phyloP scores from a whole-genome alignment of 2,329 filamentous ascomycete genomes.

The Fonsecaea multimorphosa region DNA sequence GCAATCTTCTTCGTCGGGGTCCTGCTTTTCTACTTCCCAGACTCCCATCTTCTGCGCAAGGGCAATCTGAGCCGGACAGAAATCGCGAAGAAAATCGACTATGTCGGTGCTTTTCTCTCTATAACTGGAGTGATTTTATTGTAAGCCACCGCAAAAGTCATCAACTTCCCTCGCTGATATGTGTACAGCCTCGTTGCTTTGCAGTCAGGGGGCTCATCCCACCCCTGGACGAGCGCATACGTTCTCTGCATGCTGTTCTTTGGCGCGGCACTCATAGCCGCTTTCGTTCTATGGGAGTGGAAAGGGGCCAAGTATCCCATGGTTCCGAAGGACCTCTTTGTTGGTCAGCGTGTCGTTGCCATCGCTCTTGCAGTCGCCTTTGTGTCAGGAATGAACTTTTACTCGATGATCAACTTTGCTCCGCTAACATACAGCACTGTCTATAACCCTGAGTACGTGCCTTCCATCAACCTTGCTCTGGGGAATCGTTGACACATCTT shows the following conservation, averaged over 20 bases:
- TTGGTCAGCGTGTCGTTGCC: slow-evolving; percentile 57
- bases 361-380: slow-evolving; percentile 64
- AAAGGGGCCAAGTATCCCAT: slow-evolving; percentile 55
- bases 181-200: slow-evolving; percentile 29
- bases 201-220: slow-evolving; percentile 32
- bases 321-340: slow-evolving; percentile 51
- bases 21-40: slow-evolving; percentile 32
- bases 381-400: slow-evolving; percentile 65
- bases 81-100: slow-evolving; percentile 28
- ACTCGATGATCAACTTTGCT: slow-evolving; percentile 64
- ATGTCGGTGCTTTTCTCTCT: slow-evolving; percentile 30
- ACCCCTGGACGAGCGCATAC: slow-evolving; percentile 43
- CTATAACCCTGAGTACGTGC: slow-evolving; percentile 46
- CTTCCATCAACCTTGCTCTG: not conserved
- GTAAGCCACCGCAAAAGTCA: slow-evolving; percentile 46
- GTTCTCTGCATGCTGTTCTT: slow-evolving; percentile 55
- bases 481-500: slow-evolving; percentile 49
- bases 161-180: not conserved
- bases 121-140: slow-evolving; percentile 31
- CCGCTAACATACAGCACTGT: slow-evolving; percentile 44
- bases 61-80: slow-evolving; percentile 16
- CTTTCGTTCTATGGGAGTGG: slow-evolving; percentile 54
- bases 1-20: slow-evolving; percentile 25
- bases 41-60: slow-evolving; percentile 25
- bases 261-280: slow-evolving; percentile 49